Evolutionary conservation across 1,139 yeast genomes (phyloP).

Genomic region (Pneumocystis murina): DNA sequence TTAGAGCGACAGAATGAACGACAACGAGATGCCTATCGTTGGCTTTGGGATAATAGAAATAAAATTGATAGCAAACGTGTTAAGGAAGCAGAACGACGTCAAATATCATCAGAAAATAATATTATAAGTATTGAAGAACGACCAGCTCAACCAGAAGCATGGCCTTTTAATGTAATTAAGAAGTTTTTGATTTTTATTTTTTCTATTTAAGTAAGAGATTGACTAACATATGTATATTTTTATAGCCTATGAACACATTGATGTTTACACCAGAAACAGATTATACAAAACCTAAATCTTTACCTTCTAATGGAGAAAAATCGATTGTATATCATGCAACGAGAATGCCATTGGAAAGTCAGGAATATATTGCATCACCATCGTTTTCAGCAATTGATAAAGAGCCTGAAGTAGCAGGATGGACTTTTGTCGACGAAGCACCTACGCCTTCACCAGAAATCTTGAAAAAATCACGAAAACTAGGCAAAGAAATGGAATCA

Average conservation of each 20-base stretch:
- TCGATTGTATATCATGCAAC: conserved; percentile 4
- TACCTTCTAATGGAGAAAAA: neutral
- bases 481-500: conserved; percentile 1
- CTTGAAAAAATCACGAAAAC: conserved; percentile 10
- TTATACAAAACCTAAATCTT: neutral
- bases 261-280: conserved; percentile 16
- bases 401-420: conserved; percentile 13
- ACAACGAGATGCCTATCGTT: conserved; percentile 16
- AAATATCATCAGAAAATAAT: neutral
- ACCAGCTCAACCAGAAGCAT: conserved; percentile 9
- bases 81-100: neutral
- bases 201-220: no score
- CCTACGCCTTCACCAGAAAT: conserved; percentile 13
- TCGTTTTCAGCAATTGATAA: neutral
- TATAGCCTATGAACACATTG: conserved; percentile 17
- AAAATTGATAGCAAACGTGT: conserved; percentile 8
- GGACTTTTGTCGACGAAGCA: conserved; percentile 12
- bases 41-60: conserved; percentile 19
- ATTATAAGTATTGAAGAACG: conserved; percentile 13
- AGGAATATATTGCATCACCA: neutral
- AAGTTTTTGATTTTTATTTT: no score
- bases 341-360: neutral
- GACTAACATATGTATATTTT: no score
- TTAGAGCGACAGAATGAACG: conserved; percentile 17
- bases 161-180: conserved; percentile 6